Conservation (phyloP, 2,329 filamentous ascomycete genomes). For the Ceratocystis destructans region DNA sequence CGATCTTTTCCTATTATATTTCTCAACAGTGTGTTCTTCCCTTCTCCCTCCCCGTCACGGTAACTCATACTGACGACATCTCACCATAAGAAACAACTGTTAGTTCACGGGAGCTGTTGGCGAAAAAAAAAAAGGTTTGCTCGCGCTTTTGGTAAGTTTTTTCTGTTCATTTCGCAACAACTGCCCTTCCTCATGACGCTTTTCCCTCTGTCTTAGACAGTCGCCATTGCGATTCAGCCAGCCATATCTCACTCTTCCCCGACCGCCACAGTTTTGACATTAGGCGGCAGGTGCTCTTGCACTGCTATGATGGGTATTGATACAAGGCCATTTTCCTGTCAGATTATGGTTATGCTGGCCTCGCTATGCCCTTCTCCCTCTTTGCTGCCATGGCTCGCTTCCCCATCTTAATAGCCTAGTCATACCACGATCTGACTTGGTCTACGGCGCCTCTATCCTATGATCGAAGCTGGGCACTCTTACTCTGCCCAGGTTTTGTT, state of each 20-base stretch:
- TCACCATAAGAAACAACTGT: not conserved
- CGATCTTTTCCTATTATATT: slow-evolving; percentile 1
- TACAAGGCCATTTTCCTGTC: not conserved
- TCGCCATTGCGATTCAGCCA: slow-evolving; percentile 1
- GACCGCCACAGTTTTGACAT: not conserved
- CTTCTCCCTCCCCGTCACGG: not conserved
- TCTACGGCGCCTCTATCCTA: not conserved
- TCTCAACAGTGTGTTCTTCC: not conserved
- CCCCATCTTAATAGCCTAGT: not conserved
- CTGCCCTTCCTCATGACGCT: not conserved
- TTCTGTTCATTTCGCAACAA: not conserved
- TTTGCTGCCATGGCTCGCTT: not conserved
- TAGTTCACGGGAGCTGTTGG: not conserved
- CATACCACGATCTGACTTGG: not conserved
- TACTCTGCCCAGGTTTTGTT: not conserved
- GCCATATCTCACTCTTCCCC: not conserved
- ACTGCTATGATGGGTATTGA: not conserved
- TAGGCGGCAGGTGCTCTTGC: not conserved
- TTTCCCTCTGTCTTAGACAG: not conserved
- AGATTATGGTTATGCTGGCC: not conserved
- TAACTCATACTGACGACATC: not conserved
- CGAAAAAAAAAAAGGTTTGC: not conserved
- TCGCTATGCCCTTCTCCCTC: not conserved
- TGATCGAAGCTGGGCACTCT: not conserved
- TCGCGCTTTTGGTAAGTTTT: not conserved